Evolutionary conservation across 805 yeast species (phyloP).

Genomic region (Metschnikowia cerradonensis): DNA sequence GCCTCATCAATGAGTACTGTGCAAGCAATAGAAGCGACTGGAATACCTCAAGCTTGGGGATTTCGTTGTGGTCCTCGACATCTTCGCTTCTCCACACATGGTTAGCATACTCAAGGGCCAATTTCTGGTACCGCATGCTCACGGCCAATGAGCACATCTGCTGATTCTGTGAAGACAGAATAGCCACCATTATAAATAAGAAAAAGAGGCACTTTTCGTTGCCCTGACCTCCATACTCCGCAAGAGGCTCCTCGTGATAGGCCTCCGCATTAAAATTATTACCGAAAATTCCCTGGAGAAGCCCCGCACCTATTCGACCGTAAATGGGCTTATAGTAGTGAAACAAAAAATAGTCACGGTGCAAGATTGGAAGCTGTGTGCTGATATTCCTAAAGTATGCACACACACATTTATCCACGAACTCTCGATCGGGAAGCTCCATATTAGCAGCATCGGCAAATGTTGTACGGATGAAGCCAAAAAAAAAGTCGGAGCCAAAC

Average conservation of each 20-base stretch:
- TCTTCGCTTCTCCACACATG: constrained; percentile 9
- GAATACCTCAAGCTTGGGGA: constrained; percentile 13
- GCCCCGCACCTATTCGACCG: constrained; percentile 4
- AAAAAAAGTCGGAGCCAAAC: neutral
- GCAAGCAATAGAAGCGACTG: constrained; percentile 17
- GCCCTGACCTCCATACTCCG: neutral
- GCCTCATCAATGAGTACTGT: constrained; percentile 19
- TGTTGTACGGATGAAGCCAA: neutral
- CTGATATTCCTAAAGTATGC: constrained; percentile 12
- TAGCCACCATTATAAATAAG: constrained; percentile 15
- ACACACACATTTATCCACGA: constrained; percentile 10
- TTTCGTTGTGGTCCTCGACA: constrained; percentile 1
- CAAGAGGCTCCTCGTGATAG: constrained; percentile 1
- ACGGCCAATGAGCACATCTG: constrained; percentile 9
- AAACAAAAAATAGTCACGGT: constrained; percentile 13
- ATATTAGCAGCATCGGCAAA: neutral
- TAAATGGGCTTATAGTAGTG: constrained; percentile 15
- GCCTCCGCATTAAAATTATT: neutral
- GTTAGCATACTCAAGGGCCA: constrained; percentile 11
- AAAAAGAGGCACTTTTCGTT: constrained; percentile 14
- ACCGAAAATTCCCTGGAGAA: constrained; percentile 4
- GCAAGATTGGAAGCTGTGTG: constrained; percentile 16
- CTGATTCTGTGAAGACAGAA: constrained; percentile 17
- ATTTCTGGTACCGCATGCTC: constrained; percentile 11
- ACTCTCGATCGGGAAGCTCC: constrained; percentile 7